phyloP scores from a whole-genome alignment of 169 alveolate genomes.

The Cryptosporidium ryanae region DNA sequence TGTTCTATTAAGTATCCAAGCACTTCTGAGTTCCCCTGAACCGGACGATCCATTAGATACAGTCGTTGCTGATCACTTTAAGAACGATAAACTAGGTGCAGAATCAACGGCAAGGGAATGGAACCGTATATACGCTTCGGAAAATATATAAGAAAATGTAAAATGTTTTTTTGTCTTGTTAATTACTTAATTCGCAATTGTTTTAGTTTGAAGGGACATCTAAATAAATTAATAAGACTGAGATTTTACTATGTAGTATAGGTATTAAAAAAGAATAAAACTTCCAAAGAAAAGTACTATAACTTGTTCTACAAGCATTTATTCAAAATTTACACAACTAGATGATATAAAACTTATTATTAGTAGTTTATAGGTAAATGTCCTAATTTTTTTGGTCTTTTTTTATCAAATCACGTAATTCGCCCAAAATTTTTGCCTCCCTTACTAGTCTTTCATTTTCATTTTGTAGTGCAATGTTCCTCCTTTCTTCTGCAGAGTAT shows the following conservation, averaged over 20 bases:
- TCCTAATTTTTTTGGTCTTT: slow-evolving; percentile 56
- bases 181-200: neutral
- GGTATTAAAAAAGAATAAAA: no score
- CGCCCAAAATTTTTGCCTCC: slow-evolving; percentile 84
- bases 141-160: neutral
- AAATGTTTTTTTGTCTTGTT: neutral
- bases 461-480: slow-evolving; percentile 84
- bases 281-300: no score
- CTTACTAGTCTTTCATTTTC: slow-evolving; percentile 82
- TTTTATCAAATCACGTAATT: slow-evolving; percentile 82
- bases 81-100: slow-evolving; percentile 91
- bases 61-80: slow-evolving; percentile 95
- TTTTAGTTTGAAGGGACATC: neutral
- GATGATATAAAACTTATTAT: neutral
- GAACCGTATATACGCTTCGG: slow-evolving; percentile 89
- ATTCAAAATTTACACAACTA: neutral
- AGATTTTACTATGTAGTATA: no score
- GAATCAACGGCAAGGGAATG: slow-evolving; percentile 91
- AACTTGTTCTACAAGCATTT: no score
- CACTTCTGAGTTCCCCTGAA: slow-evolving; percentile 97
- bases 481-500: slow-evolving; percentile 84
- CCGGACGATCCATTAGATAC: slow-evolving; percentile 98
- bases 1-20: slow-evolving; percentile 95
- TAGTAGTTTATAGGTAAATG: neutral
- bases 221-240: neutral